phyloP scores from a whole-genome alignment of 768 basidiomycete species.

The Strobilomyces confusus region DNA sequence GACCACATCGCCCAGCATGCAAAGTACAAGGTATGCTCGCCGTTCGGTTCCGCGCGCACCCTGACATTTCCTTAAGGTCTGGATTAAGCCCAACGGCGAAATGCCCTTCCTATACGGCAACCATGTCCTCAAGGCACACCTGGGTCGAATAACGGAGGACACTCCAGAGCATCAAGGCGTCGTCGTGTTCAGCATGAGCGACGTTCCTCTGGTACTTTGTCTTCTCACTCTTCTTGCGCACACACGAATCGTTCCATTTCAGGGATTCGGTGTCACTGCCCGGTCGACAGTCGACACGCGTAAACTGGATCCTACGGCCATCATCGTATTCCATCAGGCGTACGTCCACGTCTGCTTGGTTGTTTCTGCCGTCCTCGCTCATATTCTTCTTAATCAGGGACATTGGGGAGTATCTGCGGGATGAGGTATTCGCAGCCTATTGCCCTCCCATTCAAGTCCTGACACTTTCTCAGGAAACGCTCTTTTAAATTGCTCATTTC shows the following conservation, averaged over 20 bases:
- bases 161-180: constrained; percentile 99
- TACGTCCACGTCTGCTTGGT: constrained; percentile 28
- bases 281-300: constrained; percentile 93
- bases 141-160: constrained; percentile 98
- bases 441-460: constrained; percentile 9
- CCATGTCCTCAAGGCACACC: constrained; percentile 95
- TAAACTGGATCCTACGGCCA: constrained; percentile 95
- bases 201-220: constrained; percentile 75
- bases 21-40: constrained; percentile 80
- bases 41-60: neutral
- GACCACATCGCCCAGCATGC: constrained; percentile 95
- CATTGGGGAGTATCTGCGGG: constrained; percentile 96
- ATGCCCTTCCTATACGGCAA: constrained; percentile 99
- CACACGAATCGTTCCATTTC: constrained; percentile 8
- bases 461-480: constrained; percentile 55
- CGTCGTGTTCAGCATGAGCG: constrained; percentile 93
- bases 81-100: constrained; percentile 99
- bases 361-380: constrained; percentile 2
- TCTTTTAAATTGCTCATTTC: constrained; percentile 48
- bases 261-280: constrained; percentile 98
- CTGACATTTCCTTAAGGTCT: constrained; percentile 54
- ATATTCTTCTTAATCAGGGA: constrained; percentile 51
- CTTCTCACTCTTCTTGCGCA: neutral
- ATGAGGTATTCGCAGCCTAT: constrained; percentile 60
- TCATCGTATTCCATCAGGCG: constrained; percentile 99